phyloP scores from a whole-genome alignment of 2,329 filamentous ascomycete species.

The Xylaria arbuscula region DNA sequence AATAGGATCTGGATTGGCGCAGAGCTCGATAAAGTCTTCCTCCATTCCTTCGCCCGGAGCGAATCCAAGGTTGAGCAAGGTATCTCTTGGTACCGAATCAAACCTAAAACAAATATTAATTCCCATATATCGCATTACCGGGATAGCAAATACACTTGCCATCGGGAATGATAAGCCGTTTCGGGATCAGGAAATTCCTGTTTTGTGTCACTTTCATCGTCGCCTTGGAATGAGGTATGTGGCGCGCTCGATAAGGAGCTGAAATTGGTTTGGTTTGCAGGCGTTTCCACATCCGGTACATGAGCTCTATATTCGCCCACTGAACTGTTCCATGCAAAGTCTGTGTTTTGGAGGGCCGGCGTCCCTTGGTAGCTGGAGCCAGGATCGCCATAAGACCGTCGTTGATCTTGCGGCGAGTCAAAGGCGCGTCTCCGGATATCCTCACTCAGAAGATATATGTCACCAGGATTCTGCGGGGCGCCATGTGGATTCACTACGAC shows the following conservation, averaged over 20 bases:
- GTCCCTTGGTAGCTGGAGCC: slow-evolving; percentile 37
- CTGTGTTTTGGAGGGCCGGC: slow-evolving; percentile 34
- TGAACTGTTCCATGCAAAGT: slow-evolving; percentile 42
- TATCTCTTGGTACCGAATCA: slow-evolving; percentile 49
- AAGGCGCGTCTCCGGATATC: slow-evolving; percentile 47
- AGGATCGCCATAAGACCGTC: slow-evolving; percentile 34
- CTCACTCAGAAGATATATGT: slow-evolving; percentile 51
- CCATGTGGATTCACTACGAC: slow-evolving; percentile 47
- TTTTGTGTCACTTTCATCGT: slow-evolving; percentile 25
- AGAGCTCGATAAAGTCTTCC: slow-evolving; percentile 50
- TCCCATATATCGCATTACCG: neutral
- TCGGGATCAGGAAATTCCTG: slow-evolving; percentile 35
- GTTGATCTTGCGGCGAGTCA: slow-evolving; percentile 38
- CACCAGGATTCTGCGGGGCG: slow-evolving; percentile 50
- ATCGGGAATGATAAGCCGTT: slow-evolving; percentile 46
- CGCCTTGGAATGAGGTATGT: slow-evolving; percentile 35
- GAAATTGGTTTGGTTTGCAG: slow-evolving; percentile 37
- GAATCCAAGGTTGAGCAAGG: slow-evolving; percentile 51
- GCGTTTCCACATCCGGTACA: slow-evolving; percentile 28
- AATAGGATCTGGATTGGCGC: slow-evolving; percentile 51
- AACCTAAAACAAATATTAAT: slow-evolving; percentile 44
- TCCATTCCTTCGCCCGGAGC: slow-evolving; percentile 50
- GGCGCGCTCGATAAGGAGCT: slow-evolving; percentile 28
- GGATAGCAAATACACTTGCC: slow-evolving; percentile 39
- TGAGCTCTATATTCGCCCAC: slow-evolving; percentile 35